phyloP scores from a whole-genome alignment of 2,329 filamentous ascomycete genomes.

The Didymella segeticola region DNA sequence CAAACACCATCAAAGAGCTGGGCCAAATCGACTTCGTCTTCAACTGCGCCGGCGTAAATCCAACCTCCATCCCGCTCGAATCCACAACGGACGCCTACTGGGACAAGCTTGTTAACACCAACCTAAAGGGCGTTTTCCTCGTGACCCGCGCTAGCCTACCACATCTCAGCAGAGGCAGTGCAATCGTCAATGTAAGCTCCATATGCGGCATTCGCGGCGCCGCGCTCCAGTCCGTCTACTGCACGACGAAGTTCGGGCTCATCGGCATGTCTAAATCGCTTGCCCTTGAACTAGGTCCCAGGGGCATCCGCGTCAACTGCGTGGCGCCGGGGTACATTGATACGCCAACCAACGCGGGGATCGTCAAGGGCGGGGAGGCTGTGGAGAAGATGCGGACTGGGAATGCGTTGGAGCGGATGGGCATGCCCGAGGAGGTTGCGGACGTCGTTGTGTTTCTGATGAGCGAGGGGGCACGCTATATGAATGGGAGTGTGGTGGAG shows the following conservation, averaged over 20 bases:
- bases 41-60: constrained; percentile 59
- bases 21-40: constrained; percentile 52
- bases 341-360: constrained; percentile 58
- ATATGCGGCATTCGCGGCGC: constrained; percentile 36
- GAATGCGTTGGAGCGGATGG: constrained; percentile 53
- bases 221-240: constrained; percentile 42
- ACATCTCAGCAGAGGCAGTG: constrained; percentile 33
- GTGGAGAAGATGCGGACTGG: constrained; percentile 50
- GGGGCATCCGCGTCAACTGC: constrained; percentile 40
- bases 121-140: constrained; percentile 56
- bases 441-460: constrained; percentile 60
- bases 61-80: constrained; percentile 51
- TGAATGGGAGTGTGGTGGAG: constrained; percentile 57
- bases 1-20: constrained; percentile 43
- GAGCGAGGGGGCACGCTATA: constrained; percentile 53
- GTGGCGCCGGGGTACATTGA: constrained; percentile 53
- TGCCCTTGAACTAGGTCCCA: constrained; percentile 42
- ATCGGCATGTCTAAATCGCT: constrained; percentile 45
- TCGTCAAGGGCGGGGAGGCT: constrained; percentile 56
- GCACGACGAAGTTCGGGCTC: constrained; percentile 45
- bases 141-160: constrained; percentile 53
- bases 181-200: constrained; percentile 40
- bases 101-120: constrained; percentile 55
- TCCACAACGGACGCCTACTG: constrained; percentile 56
- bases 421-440: constrained; percentile 56